Evolutionary conservation across 305 asterid species (phyloP).

Genomic region (Fraxinus ornus): DNA sequence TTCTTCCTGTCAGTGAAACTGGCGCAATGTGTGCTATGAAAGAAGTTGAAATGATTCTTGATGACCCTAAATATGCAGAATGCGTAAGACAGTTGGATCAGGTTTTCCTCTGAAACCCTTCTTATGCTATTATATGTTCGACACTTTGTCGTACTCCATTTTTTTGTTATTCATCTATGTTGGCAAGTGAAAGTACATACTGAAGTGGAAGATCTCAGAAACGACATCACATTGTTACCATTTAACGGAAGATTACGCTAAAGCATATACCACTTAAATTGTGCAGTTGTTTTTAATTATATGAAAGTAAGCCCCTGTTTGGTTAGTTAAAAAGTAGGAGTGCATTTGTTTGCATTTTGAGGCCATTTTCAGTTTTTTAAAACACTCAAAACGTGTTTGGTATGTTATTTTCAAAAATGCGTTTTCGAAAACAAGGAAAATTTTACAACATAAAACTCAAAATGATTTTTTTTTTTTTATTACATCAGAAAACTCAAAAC

Average conservation of each 20-base stretch:
- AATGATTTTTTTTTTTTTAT: no score
- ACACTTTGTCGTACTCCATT: background rate
- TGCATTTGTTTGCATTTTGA: background rate
- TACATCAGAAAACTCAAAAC: no score
- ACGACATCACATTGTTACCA: background rate
- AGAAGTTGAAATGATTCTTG: conserved; percentile 74
- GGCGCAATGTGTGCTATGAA: conserved; percentile 89
- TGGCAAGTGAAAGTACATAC: background rate
- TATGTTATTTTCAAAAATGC: no score
- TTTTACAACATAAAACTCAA: no score
- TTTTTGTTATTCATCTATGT: background rate
- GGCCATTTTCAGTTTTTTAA: background rate
- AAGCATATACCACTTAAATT: background rate
- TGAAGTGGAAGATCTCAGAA: background rate
- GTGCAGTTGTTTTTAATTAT: background rate
- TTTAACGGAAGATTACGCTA: background rate
- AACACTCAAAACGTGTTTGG: no score
- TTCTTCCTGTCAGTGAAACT: conserved; percentile 55
- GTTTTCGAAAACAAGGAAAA: no score
- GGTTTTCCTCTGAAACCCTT: conserved; percentile 45
- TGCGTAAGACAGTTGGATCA: conserved; percentile 80
- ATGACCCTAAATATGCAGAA: conserved; percentile 68
- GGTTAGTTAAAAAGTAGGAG: background rate
- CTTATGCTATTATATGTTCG: conserved; percentile 5
- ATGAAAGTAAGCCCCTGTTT: background rate